These are phyloP conservation scores for Gryganskiella cystojenkinii DNA, from an alignment of 192 early-diverging fungal species.

Conservation along the genomic window DNA sequence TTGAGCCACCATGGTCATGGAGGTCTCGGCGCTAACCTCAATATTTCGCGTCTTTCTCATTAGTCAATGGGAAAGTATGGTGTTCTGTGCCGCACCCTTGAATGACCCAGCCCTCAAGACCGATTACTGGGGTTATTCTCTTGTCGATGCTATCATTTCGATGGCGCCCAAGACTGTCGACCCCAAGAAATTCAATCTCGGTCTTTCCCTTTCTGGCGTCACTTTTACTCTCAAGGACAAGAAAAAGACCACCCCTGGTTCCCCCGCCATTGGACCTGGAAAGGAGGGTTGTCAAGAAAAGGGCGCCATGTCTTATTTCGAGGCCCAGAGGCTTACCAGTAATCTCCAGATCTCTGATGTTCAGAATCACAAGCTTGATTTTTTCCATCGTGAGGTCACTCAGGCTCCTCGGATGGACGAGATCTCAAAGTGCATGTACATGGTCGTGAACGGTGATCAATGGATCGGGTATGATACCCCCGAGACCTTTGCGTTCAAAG, in stretches of 20 bases:
- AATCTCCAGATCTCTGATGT: not conserved
- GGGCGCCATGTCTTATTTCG: constrained; percentile 39
- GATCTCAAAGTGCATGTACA: constrained; percentile 29
- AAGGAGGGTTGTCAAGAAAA: constrained; percentile 24
- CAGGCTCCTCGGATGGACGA: constrained; percentile 24
- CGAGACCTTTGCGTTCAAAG: constrained; percentile 34
- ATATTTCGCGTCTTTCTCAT: not conserved
- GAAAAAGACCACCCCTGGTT: constrained; percentile 8
- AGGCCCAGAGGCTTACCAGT: constrained; percentile 10
- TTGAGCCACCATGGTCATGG: constrained; percentile 13
- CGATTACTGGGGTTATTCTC: constrained; percentile 21
- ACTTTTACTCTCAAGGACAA: constrained; percentile 32
- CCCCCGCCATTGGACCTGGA: constrained; percentile 27
- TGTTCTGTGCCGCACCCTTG: constrained; percentile 30
- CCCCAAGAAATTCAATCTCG: constrained; percentile 37
- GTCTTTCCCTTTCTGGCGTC: constrained; percentile 33
- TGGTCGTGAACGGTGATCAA: constrained; percentile 25
- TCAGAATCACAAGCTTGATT: not conserved
- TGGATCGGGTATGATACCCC: constrained; percentile 35
- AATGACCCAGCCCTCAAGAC: constrained; percentile 23
- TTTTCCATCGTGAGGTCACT: constrained; percentile 2
- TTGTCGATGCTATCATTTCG: constrained; percentile 19
- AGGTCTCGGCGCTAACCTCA: not conserved
- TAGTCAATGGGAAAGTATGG: constrained; percentile 29
- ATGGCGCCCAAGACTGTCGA: constrained; percentile 36